Conservation (phyloP, 2,329 filamentous ascomycete species). For the Ophiostoma australiae region DNA sequence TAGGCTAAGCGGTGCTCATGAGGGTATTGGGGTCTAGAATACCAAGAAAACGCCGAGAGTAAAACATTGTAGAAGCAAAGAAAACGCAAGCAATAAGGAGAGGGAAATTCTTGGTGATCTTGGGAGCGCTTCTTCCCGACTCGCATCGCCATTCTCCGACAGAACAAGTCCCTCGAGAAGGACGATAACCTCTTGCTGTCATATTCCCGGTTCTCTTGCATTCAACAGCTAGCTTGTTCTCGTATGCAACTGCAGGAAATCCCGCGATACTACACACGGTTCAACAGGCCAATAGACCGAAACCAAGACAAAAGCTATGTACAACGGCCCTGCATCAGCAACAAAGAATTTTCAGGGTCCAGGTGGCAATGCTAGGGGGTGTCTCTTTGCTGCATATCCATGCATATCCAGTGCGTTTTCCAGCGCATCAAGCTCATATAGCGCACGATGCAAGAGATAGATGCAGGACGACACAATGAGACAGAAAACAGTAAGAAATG, state of each 20-base stretch:
- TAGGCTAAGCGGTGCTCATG: background rate
- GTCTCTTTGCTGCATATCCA: background rate
- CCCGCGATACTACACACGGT: background rate
- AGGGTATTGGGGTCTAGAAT: background rate
- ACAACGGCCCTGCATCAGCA: constrained; percentile 4
- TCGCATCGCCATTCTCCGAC: constrained; percentile 9
- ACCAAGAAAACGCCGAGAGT: no score
- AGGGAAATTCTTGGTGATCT: background rate
- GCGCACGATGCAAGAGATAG: no score
- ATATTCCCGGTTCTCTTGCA: no score
- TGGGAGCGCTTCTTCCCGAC: constrained; percentile 13
- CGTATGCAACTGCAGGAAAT: no score
- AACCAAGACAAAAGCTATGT: background rate
- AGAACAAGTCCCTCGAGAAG: background rate
- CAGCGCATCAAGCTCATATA: background rate
- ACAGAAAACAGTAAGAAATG: background rate
- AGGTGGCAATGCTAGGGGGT: constrained; percentile 9
- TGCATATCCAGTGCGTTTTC: background rate
- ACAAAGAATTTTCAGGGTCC: constrained; percentile 11
- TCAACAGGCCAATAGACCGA: background rate
- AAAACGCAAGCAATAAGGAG: background rate
- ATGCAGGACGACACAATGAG: background rate
- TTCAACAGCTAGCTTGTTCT: no score
- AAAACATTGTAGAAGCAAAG: no score
- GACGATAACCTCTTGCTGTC: no score